Conservation (phyloP, 106 monocot genomes). For the Gastrodia elata region DNA sequence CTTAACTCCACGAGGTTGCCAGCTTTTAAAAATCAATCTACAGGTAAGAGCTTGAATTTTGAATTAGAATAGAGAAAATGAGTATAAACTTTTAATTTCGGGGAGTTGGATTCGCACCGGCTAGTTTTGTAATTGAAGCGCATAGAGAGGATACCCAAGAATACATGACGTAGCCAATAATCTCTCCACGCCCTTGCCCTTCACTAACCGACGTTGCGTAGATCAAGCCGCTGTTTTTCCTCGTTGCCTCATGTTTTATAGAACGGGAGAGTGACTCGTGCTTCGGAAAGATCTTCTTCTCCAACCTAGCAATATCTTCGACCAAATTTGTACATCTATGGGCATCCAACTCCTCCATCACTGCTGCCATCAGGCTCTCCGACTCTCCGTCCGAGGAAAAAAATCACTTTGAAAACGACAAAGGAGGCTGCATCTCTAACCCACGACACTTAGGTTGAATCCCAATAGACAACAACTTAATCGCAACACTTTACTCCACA, state of each 20-base stretch:
- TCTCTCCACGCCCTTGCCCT: conserved; percentile 23
- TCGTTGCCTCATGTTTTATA: conserved; percentile 50
- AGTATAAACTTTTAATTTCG: not conserved
- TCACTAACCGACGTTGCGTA: conserved; percentile 20
- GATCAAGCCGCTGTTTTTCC: conserved; percentile 59
- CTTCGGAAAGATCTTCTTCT: conserved; percentile 77
- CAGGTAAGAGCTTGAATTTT: not conserved
- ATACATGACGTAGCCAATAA: conserved; percentile 85
- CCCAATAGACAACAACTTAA: no score
- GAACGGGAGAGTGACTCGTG: conserved; percentile 72
- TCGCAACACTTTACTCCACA: no score
- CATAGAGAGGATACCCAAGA: conserved; percentile 62
- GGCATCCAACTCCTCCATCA: conserved; percentile 35
- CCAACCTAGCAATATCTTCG: conserved; percentile 68
- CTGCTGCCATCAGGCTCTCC: conserved; percentile 8
- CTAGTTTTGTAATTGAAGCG: conserved; percentile 95
- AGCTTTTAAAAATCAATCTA: not conserved
- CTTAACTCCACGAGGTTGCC: not conserved
- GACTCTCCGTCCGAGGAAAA: no score
- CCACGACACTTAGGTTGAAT: no score
- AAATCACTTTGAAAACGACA: no score
- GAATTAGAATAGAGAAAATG: not conserved
- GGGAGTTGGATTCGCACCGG: conserved; percentile 50
- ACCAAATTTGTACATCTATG: conserved; percentile 19
- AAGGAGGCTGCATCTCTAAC: no score